Base-by-base conservation (phyloP, 1,139 yeast genomes). In the Taphrina deformans region DNA sequence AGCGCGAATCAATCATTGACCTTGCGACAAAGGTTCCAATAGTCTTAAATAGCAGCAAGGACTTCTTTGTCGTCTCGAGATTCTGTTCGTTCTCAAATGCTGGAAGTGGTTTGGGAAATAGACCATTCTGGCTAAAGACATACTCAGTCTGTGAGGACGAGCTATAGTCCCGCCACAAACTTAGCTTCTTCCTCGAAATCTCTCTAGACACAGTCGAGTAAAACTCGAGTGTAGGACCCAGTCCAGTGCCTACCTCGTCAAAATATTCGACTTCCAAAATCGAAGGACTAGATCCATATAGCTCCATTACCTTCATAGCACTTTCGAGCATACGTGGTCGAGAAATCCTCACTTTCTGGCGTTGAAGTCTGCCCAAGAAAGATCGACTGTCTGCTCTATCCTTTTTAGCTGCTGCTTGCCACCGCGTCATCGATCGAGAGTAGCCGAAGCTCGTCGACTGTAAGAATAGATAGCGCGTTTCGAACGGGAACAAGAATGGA, bases 141-240 rank as follows among this genome's bases (percentile, higher is more conserved):
- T 78, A 86, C 2, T 74, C 79, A 16, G 76, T 80, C 2, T 70
- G 74, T 27, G 72, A 70, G 18, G 71, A 73, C 4, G 71, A 64
- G 10, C 73, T 75, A 16, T 77, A 79, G 35, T 75, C 77, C 70
- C 96, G 81, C 99, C 99, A 93, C 76, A 93, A 78, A 18, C 76
- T 76, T 65, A 87, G 76, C 61, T 80, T 80, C 65, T 80, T 81
- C 68, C 78, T 80, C 0, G 88, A 79, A 73, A 89, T 90, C 68
- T 87, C 93, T 68, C 79, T 84, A 0, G 97, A 90, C 3, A 89
- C 93, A 14, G 82, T 79, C 0, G 97, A 85, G 73, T 90, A 93
- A 73, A 93, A 93, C 75, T 93, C 99, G 68, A 92, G 79, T 0
- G 99, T 93, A 1, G 99, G 99, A 0, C 99, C 99, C 61, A 91